phyloP scores from a whole-genome alignment of 345 rosid genomes.

The Conringia planisiliqua region DNA sequence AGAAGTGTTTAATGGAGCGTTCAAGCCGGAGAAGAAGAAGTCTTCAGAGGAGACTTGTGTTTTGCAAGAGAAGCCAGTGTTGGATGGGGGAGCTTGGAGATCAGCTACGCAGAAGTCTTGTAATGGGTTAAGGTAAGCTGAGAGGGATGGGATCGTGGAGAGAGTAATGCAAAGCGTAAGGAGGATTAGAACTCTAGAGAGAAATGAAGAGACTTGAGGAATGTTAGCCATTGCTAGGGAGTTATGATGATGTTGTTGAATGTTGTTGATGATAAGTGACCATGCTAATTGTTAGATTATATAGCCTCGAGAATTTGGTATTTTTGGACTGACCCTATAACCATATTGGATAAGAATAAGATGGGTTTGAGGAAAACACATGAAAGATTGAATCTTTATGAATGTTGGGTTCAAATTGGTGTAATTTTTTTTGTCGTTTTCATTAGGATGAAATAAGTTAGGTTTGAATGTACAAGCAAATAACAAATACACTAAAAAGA shows the following conservation, averaged over 20 bases:
- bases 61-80: conserved; percentile 70
- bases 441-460: not conserved
- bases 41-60: conserved; percentile 48
- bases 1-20: conserved; percentile 47
- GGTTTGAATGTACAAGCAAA: not conserved
- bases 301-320: conserved; percentile 5
- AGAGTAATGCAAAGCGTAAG: conserved; percentile 24
- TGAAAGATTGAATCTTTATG: not conserved
- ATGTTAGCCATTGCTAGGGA: conserved; percentile 19
- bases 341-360: not conserved
- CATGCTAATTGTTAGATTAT: not conserved
- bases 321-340: conserved; percentile 1
- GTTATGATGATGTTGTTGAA: not conserved
- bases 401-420: conserved; percentile 10
- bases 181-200: conserved; percentile 7
- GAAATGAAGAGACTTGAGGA: conserved; percentile 8
- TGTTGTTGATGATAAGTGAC: not conserved
- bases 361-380: conserved; percentile 7
- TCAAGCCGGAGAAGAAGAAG: conserved; percentile 63
- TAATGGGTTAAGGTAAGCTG: conserved; percentile 41
- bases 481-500: not conserved
- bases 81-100: conserved; percentile 25
- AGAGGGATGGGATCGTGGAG: conserved; percentile 32
- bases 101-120: conserved; percentile 73
- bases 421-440: not conserved